Evolutionary conservation across 2,329 filamentous ascomycete genomes (phyloP).

Genomic region (Periconia sp.): DNA sequence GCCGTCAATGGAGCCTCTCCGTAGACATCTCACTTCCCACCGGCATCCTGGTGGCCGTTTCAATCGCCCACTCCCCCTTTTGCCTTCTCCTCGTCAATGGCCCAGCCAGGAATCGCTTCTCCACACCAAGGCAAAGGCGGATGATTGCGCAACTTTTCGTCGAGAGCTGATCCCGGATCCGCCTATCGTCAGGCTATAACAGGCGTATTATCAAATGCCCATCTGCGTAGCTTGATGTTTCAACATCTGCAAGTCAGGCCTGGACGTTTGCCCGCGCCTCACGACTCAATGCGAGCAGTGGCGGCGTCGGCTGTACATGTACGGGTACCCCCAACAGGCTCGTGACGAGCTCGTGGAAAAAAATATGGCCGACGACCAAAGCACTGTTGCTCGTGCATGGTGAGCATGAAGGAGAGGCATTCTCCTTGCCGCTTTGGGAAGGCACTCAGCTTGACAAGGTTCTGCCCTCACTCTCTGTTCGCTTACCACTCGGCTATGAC

Average conservation of each 20-base stretch:
- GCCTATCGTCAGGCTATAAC: slow-evolving; percentile 30
- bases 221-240: slow-evolving; percentile 33
- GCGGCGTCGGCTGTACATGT: neutral
- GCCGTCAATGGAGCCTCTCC: no score
- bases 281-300: slow-evolving; percentile 1
- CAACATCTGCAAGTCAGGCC: slow-evolving; percentile 24
- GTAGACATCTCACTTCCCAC: slow-evolving; percentile 9
- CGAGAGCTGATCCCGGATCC: slow-evolving; percentile 17
- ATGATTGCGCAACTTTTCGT: slow-evolving; percentile 1
- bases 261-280: slow-evolving; percentile 31
- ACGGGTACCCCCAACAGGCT: neutral
- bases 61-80: slow-evolving; percentile 24
- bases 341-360: neutral
- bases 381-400: slow-evolving; percentile 13
- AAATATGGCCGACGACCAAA: neutral
- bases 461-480: slow-evolving; percentile 11
- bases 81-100: slow-evolving; percentile 26
- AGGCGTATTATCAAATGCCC: slow-evolving; percentile 36
- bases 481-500: slow-evolving; percentile 12
- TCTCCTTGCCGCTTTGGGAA: slow-evolving; percentile 14
- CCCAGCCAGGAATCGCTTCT: slow-evolving; percentile 7
- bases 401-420: slow-evolving; percentile 21
- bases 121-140: neutral
- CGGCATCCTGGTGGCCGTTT: slow-evolving; percentile 23
- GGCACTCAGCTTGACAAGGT: slow-evolving; percentile 38